These are phyloP conservation scores for Fusarium subglutinans DNA, from an alignment of 2,329 filamentous ascomycete species.

Conservation along the genomic window DNA sequence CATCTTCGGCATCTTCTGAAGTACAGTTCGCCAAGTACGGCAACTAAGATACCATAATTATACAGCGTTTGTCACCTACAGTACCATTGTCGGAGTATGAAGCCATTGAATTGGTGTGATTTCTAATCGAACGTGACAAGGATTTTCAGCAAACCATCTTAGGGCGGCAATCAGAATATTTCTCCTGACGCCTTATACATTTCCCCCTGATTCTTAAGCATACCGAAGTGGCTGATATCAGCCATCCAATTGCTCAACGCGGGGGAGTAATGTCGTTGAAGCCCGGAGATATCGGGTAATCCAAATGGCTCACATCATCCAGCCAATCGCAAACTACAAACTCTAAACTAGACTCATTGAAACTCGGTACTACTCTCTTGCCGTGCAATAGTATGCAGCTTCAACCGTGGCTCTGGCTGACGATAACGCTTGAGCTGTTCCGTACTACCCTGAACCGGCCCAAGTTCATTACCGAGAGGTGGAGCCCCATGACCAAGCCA, in stretches of 20 bases:
- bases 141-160: fast-evolving
- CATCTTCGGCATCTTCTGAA: slow-evolving; percentile 35
- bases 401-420: not conserved
- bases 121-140: fast-evolving
- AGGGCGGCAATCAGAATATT: fast-evolving
- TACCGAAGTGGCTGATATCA: fast-evolving
- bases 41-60: not conserved
- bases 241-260: fast-evolving
- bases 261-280: fast-evolving
- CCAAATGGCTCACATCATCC: not conserved
- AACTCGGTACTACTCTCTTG: fast-evolving
- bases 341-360: fast-evolving
- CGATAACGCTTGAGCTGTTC: no score
- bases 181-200: fast-evolving
- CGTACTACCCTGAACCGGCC: not conserved
- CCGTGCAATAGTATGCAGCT: fast-evolving
- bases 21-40: slow-evolving; percentile 34
- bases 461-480: not conserved
- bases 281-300: not conserved
- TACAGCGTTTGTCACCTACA: not conserved
- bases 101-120: no score
- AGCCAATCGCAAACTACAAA: not conserved
- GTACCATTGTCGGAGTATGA: fast-evolving
- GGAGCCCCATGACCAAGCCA: not conserved
- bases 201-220: not conserved